phyloP scores from a whole-genome alignment of 225 moss, liverwort and hornwort genomes.

The Pleurozium schreberi region DNA sequence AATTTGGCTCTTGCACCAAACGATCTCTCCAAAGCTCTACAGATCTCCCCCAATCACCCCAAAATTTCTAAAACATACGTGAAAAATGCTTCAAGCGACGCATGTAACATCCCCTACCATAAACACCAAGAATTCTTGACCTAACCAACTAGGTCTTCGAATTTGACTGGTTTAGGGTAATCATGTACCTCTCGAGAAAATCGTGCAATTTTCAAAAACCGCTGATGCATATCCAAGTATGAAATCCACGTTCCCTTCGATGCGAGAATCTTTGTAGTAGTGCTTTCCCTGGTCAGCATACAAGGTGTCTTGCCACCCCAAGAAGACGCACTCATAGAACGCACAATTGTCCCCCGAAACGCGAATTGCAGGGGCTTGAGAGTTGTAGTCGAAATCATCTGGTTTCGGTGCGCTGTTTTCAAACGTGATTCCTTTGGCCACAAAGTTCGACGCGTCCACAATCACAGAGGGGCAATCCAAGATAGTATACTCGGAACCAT shows the following conservation, averaged over 20 bases:
- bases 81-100: neutral
- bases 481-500: slow-evolving; percentile 39
- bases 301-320: slow-evolving; percentile 71
- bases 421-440: slow-evolving; percentile 44
- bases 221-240: slow-evolving; percentile 58
- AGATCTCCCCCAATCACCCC: neutral
- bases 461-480: slow-evolving; percentile 47
- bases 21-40: neutral
- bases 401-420: slow-evolving; percentile 62
- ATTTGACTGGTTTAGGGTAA: neutral
- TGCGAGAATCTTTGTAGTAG: slow-evolving; percentile 36
- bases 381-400: slow-evolving; percentile 37
- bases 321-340: slow-evolving; percentile 36
- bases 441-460: slow-evolving; percentile 40
- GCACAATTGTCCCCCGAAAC: slow-evolving; percentile 50
- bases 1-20: neutral
- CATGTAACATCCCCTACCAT: neutral
- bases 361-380: slow-evolving; percentile 61
- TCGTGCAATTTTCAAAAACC: slow-evolving; percentile 54
- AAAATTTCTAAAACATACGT: neutral
- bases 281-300: slow-evolving; percentile 63
- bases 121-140: neutral
- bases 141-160: neutral
- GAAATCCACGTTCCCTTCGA: slow-evolving; percentile 68
- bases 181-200: slow-evolving; percentile 32